A percentile compares a stretch with the other conserved stretches of the same genome.
phyloP scores from a whole-genome alignment of 2,329 filamentous ascomycete genomes.

The Acarospora socialis region DNA sequence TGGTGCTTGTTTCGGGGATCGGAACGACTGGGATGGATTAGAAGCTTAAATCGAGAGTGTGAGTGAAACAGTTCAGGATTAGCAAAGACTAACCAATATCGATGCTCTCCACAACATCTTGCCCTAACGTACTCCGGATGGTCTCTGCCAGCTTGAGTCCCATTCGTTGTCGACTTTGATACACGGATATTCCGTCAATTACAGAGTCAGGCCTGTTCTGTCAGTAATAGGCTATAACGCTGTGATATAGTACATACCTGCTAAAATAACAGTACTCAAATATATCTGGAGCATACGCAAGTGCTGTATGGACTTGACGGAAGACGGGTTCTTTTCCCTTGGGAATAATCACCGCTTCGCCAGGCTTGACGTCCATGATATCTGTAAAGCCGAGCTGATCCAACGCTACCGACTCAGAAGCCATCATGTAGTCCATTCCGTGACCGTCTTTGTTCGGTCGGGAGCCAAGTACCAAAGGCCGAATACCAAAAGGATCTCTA shows the following conservation, averaged over 20 bases:
- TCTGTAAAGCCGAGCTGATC: conserved; percentile 66
- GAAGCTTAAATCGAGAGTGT: no score
- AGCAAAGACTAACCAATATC: conserved; percentile 42
- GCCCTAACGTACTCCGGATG: conserved; percentile 52
- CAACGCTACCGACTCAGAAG: conserved; percentile 75
- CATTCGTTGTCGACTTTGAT: conserved; percentile 76
- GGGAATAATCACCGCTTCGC: conserved; percentile 71
- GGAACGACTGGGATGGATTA: conserved; percentile 44
- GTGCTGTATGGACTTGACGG: conserved; percentile 54
- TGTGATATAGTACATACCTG: conserved; percentile 1
- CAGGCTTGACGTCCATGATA: conserved; percentile 64
- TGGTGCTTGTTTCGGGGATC: conserved; percentile 71
- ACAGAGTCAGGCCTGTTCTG: conserved; percentile 55
- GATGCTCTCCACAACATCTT: conserved; percentile 58
- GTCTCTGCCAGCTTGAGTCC: conserved; percentile 64
- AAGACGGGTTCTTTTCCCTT: conserved; percentile 64
- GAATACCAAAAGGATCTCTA: conserved; percentile 66
- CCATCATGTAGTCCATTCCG: conserved; percentile 75
- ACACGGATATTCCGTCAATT: conserved; percentile 79
- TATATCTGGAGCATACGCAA: conserved; percentile 67
- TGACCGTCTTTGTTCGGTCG: conserved; percentile 46
- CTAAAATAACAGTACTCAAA: conserved; percentile 85
- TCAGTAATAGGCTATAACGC: neutral
- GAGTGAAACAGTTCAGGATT: neutral
- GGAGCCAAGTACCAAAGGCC: conserved; percentile 66